Conservation (phyloP, 148 eudicot genomes). For the Fagopyrum esculentum region DNA sequence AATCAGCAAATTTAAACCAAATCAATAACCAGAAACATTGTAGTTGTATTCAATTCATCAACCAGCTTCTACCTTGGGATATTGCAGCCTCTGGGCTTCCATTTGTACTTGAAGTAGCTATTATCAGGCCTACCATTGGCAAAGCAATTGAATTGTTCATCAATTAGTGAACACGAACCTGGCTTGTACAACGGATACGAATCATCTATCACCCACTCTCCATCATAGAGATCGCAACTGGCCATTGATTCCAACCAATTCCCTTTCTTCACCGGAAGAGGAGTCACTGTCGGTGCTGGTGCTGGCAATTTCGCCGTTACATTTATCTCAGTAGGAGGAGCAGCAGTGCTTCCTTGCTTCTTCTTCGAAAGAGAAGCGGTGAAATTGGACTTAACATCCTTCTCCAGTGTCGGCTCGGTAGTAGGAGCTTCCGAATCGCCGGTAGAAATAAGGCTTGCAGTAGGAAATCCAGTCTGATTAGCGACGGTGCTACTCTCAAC, state of each 20-base stretch:
- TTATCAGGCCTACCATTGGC: slow-evolving; percentile 19
- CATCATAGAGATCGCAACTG: slow-evolving; percentile 52
- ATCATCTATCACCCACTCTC: slow-evolving; percentile 19
- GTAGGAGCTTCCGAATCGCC: background rate
- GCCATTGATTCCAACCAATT: slow-evolving; percentile 37
- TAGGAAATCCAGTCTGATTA: too few species aligned
- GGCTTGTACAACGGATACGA: slow-evolving; percentile 20
- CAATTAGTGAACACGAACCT: slow-evolving; percentile 14
- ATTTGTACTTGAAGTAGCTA: slow-evolving; percentile 14
- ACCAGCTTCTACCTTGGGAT: slow-evolving; percentile 16
- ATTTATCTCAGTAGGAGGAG: slow-evolving; percentile 7
- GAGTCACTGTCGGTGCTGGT: background rate
- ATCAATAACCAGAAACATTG: background rate
- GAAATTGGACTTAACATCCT: slow-evolving; percentile 24
- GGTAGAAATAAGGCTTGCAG: slow-evolving; percentile 6
- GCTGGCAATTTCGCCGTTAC: background rate
- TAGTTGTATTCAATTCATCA: background rate
- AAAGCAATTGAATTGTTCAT: slow-evolving; percentile 18
- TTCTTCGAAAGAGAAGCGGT: slow-evolving; percentile 34
- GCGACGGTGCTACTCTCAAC: background rate
- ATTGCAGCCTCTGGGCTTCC: slow-evolving; percentile 16
- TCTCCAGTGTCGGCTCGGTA: slow-evolving; percentile 13
- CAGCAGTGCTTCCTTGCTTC: background rate
- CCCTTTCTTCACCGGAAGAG: slow-evolving; percentile 11
- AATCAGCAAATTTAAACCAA: background rate